These are phyloP conservation scores for Pestalotiopsis sp. DNA, from an alignment of 2,329 filamentous ascomycete genomes.

Conservation along the genomic window DNA sequence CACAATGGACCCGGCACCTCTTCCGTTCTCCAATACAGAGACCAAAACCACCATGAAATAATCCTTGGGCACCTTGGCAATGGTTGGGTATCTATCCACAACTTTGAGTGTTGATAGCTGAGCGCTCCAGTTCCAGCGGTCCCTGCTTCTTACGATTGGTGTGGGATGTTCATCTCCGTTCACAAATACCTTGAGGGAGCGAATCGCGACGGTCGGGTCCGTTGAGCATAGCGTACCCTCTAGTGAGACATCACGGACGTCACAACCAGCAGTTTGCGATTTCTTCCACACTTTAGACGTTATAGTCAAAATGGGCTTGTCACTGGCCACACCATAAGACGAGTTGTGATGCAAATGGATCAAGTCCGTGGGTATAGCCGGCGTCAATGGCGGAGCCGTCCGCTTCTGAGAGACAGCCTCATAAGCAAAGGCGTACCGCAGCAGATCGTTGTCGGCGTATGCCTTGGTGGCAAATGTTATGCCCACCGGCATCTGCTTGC, in stretches of 20 bases:
- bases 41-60: neutral
- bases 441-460: neutral
- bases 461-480: constrained; percentile 4
- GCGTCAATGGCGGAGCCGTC: neutral
- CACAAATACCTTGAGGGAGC: neutral
- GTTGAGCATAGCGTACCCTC: neutral
- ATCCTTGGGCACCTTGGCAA: neutral
- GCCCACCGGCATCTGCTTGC: neutral
- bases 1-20: neutral
- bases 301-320: neutral
- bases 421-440: neutral
- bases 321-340: neutral
- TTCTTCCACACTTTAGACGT: neutral
- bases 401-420: neutral
- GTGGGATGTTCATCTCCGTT: neutral
- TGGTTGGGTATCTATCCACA: neutral
- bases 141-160: neutral
- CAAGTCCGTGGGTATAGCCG: neutral
- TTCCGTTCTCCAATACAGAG: neutral
- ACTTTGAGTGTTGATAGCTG: neutral
- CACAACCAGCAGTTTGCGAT: neutral
- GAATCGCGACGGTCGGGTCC: neutral
- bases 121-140: neutral
- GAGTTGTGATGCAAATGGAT: neutral
- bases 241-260: neutral